A percentile compares a stretch with the other conserved stretches of the same genome.
Evolutionary conservation across 2,329 filamentous ascomycete genomes (phyloP).

Genomic region (Neofusicoccum laricinum): DNA sequence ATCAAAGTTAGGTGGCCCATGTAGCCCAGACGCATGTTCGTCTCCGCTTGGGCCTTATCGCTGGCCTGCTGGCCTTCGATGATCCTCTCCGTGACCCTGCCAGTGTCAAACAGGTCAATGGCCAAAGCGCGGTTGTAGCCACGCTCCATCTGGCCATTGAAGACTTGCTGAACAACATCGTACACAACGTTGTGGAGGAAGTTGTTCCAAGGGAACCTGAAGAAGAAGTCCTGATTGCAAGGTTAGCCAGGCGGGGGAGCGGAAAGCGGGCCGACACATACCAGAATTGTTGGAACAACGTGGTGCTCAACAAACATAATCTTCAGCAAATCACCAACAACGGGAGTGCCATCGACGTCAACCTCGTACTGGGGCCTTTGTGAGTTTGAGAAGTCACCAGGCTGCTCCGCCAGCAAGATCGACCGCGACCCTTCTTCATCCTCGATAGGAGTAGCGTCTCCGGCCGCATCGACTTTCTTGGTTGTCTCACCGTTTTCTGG

Average conservation of each 20-base stretch:
- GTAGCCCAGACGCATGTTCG: conserved; percentile 90
- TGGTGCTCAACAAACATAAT: conserved; percentile 93
- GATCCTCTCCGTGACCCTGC: conserved; percentile 85
- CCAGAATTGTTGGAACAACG: conserved; percentile 92
- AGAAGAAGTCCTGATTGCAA: conserved; percentile 79
- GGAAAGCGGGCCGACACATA: conserved; percentile 49
- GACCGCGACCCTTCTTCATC: conserved; percentile 33
- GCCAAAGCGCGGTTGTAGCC: conserved; percentile 88
- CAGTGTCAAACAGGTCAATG: conserved; percentile 87
- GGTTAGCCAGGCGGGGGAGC: neutral
- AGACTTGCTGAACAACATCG: conserved; percentile 97
- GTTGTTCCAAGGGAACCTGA: conserved; percentile 98
- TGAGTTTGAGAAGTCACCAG: conserved; percentile 22
- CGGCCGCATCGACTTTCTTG: conserved; percentile 24
- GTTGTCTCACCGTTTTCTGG: conserved; percentile 20
- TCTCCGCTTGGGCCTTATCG: conserved; percentile 78
- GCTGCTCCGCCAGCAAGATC: conserved; percentile 33
- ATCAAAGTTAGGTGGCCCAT: conserved; percentile 98
- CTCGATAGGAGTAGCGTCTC: conserved; percentile 37
- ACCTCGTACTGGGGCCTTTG: conserved; percentile 49
- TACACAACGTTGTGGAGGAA: conserved; percentile 99
- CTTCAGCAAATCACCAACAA: conserved; percentile 93
- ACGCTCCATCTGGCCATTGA: conserved; percentile 96
- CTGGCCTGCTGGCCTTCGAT: conserved; percentile 85
- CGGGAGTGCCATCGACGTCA: conserved; percentile 64